Percentiles rank a stretch among this genome's conserved stretches.
phyloP scores from a whole-genome alignment of 139 green algal genomes.

The Tetraselmis striata region DNA sequence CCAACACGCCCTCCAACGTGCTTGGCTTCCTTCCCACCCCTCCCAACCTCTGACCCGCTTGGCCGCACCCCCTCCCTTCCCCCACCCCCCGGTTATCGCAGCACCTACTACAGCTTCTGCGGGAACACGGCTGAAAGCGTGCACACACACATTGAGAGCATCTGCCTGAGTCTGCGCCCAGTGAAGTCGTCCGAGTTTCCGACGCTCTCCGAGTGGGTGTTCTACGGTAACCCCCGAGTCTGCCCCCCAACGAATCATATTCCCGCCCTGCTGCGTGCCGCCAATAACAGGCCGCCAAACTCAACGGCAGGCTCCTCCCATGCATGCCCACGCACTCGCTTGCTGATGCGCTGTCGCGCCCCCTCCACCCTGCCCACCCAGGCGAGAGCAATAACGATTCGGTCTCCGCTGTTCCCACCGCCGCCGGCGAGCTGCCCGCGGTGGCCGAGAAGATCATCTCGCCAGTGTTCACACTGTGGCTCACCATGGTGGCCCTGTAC shows the following conservation, averaged over 20 bases:
- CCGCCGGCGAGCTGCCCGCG: too few species aligned
- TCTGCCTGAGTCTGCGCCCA: conserved; percentile 46
- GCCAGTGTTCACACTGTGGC: conserved; percentile 75
- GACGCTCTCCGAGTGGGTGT: conserved; percentile 57
- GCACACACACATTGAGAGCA: background rate
- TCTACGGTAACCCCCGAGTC: too few species aligned
- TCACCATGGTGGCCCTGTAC: conserved; percentile 74
- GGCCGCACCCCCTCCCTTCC: background rate
- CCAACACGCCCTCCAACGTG: too few species aligned
- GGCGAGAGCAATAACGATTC: too few species aligned
- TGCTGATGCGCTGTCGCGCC: too few species aligned
- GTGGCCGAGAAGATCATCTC: conserved; percentile 48
- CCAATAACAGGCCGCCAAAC: too few species aligned
- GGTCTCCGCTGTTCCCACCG: too few species aligned
- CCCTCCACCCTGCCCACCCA: too few species aligned
- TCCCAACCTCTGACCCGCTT: background rate
- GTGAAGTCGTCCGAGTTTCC: conserved; percentile 54
- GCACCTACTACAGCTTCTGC: conserved; percentile 72
- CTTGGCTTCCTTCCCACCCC: background rate
- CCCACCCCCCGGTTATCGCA: conserved; percentile 23
- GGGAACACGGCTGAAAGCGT: conserved; percentile 34
- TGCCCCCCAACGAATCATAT: too few species aligned
- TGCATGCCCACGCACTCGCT: too few species aligned
- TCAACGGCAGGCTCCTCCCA: too few species aligned
- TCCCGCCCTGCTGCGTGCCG: too few species aligned